Percentiles rank a stretch among this genome's conserved stretches.
Conservation (phyloP, 2,329 filamentous ascomycete species). For the Phaeophleospora eucalypticola region DNA sequence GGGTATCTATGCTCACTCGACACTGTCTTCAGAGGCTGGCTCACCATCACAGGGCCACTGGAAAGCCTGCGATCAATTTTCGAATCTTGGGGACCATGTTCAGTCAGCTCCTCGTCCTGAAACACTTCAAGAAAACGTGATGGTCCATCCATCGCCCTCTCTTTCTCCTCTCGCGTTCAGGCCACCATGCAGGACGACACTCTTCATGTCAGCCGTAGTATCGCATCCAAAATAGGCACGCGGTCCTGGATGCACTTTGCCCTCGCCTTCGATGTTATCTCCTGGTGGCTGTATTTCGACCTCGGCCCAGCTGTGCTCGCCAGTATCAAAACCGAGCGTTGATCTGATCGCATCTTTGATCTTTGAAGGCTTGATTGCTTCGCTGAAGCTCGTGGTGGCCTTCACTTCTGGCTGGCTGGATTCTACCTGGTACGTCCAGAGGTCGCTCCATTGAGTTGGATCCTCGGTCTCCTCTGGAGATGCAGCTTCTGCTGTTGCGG, state of each 20-base stretch:
- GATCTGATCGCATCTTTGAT: conserved; percentile 43
- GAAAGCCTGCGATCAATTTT: no score
- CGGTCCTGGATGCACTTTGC: conserved; percentile 44
- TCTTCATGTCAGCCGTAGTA: conserved; percentile 34
- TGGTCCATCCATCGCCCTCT: conserved; percentile 45
- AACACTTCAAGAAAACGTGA: conserved; percentile 24
- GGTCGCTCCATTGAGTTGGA: conserved; percentile 36
- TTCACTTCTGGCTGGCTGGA: conserved; percentile 31
- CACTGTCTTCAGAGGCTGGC: no score
- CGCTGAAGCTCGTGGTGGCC: conserved; percentile 23
- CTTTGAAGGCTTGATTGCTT: conserved; percentile 39
- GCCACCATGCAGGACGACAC: conserved; percentile 42
- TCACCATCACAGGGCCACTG: no score
- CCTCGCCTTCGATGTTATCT: conserved; percentile 33
- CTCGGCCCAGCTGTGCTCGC: conserved; percentile 41
- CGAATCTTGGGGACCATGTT: no score
- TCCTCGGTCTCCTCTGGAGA: conserved; percentile 19
- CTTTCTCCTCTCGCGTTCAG: conserved; percentile 40
- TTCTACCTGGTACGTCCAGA: conserved; percentile 44
- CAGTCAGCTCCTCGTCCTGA: no score
- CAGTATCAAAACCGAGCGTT: conserved; percentile 39
- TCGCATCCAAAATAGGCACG: conserved; percentile 41
- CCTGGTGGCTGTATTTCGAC: conserved; percentile 37
- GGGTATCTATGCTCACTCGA: no score
- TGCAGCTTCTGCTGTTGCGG: conserved; percentile 12